These are phyloP conservation scores for Ascochyta pisi DNA, from an alignment of 2,329 filamentous ascomycete species.

Conservation along the genomic window DNA sequence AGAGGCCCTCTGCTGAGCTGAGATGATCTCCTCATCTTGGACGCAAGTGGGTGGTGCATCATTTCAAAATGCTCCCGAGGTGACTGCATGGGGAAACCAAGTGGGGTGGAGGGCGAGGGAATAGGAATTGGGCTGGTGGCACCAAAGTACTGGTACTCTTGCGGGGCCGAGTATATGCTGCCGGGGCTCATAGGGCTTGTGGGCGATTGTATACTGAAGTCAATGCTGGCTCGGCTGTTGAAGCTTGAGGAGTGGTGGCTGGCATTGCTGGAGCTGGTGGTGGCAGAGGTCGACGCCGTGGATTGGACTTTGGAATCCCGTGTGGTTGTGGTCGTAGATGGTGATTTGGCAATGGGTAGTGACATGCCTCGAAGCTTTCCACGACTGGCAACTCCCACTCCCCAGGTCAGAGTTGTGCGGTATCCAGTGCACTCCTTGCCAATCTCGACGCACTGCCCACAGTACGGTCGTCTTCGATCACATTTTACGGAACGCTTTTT, in stretches of 20 bases:
- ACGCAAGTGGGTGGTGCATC: conserved; percentile 41
- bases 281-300: conserved; percentile 27
- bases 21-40: conserved; percentile 47
- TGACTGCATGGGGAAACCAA: conserved; percentile 49
- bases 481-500: conserved; percentile 83
- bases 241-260: conserved; percentile 38
- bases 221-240: conserved; percentile 40
- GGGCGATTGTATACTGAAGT: conserved; percentile 44
- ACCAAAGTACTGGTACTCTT: conserved; percentile 47
- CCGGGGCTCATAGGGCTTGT: conserved; percentile 46
- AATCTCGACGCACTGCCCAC: conserved; percentile 89
- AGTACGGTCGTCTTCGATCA: conserved; percentile 91
- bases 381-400: conserved; percentile 91
- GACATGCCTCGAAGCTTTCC: conserved; percentile 92
- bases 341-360: conserved; percentile 65
- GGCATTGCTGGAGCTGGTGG: conserved; percentile 24
- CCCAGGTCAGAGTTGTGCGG: conserved; percentile 96
- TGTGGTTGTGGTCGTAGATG: conserved; percentile 33
- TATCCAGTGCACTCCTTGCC: conserved; percentile 95
- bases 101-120: conserved; percentile 43
- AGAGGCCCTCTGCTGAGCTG: conserved; percentile 50
- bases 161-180: conserved; percentile 41
- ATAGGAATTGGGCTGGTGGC: conserved; percentile 51
- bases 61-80: conserved; percentile 47
- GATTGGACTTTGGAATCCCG: conserved; percentile 42